Conservation (phyloP, 495 filamentous ascomycete genomes). For the Jackrogersella minutella region DNA sequence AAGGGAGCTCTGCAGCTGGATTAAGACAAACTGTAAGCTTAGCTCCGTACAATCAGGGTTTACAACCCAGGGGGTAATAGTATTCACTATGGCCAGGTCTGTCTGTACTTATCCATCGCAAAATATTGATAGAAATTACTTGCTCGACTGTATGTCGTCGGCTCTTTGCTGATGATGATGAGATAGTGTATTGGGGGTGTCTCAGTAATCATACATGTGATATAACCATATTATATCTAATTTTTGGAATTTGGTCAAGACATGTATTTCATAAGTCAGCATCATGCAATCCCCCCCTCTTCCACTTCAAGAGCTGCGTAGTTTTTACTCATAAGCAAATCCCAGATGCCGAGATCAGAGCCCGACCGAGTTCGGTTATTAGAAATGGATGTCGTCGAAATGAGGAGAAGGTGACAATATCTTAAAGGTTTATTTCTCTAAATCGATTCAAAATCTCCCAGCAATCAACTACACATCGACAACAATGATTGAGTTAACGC, state of each 20-base stretch:
- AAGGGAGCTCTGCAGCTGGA: too few species aligned
- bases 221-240: not conserved
- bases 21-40: too few species aligned
- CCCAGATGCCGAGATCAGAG: conserved; percentile 35
- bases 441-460: not conserved
- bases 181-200: not conserved
- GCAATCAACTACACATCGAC: not conserved
- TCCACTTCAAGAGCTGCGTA: not conserved
- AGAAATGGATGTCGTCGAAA: not conserved
- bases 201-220: not conserved
- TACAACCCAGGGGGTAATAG: too few species aligned
- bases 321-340: conserved; percentile 19
- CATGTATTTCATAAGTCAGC: conserved; percentile 1
- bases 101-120: too few species aligned
- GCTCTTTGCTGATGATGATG: not conserved
- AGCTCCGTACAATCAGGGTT: too few species aligned
- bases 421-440: not conserved
- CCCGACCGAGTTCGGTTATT: conserved; percentile 15
- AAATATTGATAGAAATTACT: not conserved
- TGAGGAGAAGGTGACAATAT: not conserved
- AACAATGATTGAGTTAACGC: conserved; percentile 16
- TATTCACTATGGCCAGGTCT: not conserved
- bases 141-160: not conserved
- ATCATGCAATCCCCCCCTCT: conserved; percentile 37
- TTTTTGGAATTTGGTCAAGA: not conserved